Evolutionary conservation across 345 rosid genomes (phyloP).

Genomic region (Eucalyptus marginata): DNA sequence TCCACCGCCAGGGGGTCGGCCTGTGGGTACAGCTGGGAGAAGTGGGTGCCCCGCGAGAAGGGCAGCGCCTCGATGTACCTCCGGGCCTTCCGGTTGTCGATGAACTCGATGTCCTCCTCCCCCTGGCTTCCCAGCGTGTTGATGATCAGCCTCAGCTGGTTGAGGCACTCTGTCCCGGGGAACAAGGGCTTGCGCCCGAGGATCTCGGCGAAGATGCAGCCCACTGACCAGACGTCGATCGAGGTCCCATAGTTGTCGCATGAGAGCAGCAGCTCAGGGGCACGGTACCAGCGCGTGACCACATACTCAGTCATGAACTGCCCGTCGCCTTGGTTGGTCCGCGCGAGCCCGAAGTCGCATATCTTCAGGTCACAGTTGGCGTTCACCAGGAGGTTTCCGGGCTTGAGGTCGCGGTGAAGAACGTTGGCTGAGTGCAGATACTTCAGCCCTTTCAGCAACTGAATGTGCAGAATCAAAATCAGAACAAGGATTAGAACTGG

Average conservation of each 20-base stretch:
- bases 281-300: constrained; percentile 92
- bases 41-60: constrained; percentile 35
- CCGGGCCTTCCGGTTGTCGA: constrained; percentile 60
- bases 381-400: constrained; percentile 79
- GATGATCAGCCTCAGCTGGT: constrained; percentile 73
- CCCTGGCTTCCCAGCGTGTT: constrained; percentile 60
- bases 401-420: constrained; percentile 88
- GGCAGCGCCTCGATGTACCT: constrained; percentile 64
- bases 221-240: constrained; percentile 87
- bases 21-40: constrained; percentile 44
- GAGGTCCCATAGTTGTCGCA: constrained; percentile 80
- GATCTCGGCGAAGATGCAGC: constrained; percentile 87
- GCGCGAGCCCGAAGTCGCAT: constrained; percentile 79
- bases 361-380: constrained; percentile 80
- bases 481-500: background rate
- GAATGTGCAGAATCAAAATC: background rate
- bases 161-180: constrained; percentile 73
- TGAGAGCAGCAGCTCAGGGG: constrained; percentile 85
- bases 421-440: constrained; percentile 92
- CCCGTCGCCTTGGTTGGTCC: constrained; percentile 54
- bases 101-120: constrained; percentile 59
- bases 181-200: constrained; percentile 79
- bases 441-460: constrained; percentile 78
- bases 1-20: constrained; percentile 78
- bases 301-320: constrained; percentile 89